A percentile compares a stretch with the other conserved stretches of the same genome.
Evolutionary conservation across 192 early-diverging fungal species (phyloP).

Genomic region (Entomortierella lignicola): DNA sequence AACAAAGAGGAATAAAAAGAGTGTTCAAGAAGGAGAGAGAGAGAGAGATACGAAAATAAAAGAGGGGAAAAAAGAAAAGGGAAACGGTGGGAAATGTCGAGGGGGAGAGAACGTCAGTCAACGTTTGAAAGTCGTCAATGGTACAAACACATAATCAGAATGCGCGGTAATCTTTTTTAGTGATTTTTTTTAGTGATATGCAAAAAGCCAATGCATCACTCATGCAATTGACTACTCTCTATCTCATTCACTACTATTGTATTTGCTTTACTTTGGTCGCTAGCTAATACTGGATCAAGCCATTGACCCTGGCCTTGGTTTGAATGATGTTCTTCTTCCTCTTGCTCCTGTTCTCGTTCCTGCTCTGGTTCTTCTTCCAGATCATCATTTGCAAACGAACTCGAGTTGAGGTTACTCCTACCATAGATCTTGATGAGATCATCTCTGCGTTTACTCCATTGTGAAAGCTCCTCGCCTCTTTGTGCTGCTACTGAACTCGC

Average conservation of each 20-base stretch:
- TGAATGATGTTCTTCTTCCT: neutral
- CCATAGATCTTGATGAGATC: conserved; percentile 52
- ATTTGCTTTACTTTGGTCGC: neutral
- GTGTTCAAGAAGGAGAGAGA: neutral
- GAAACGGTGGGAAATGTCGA: neutral
- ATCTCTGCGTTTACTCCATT: conserved; percentile 41
- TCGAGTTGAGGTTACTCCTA: conserved; percentile 11
- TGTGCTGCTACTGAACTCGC: conserved; percentile 44
- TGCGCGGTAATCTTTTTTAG: no score
- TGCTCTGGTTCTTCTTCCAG: conserved; percentile 20
- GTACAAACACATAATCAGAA: no score
- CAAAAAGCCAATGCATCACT: neutral
- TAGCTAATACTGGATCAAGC: neutral
- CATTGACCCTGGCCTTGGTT: neutral
- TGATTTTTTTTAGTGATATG: no score
- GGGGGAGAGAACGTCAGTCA: neutral
- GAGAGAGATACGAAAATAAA: neutral
- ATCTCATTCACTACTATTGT: neutral
- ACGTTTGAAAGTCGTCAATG: no score
- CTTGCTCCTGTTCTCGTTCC: neutral
- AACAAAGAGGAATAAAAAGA: neutral
- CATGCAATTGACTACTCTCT: neutral
- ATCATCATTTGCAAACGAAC: conserved; percentile 12
- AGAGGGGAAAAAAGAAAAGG: neutral
- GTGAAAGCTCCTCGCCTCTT: conserved; percentile 42